phyloP scores from a whole-genome alignment of 2,329 filamentous ascomycete genomes.

The Tolypocladium endophyticum region DNA sequence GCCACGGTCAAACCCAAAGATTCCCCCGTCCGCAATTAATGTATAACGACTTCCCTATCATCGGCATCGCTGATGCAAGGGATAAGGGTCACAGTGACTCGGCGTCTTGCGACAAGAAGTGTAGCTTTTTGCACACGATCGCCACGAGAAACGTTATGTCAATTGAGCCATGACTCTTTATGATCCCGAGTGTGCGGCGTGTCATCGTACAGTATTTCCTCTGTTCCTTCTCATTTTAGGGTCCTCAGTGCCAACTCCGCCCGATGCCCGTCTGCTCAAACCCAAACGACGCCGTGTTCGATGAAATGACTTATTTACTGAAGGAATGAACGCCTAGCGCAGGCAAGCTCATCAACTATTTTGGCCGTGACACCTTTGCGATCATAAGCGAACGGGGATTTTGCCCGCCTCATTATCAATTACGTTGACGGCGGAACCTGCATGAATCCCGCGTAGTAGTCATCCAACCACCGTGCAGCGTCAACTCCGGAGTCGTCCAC shows the following conservation, averaged over 20 bases:
- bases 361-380: neutral
- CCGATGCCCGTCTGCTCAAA: neutral
- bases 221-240: neutral
- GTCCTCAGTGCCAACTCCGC: neutral
- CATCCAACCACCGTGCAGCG: constrained; percentile 43
- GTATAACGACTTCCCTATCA: too few species aligned
- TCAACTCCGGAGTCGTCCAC: constrained; percentile 38
- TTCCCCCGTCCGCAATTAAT: too few species aligned
- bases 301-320: neutral
- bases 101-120: neutral
- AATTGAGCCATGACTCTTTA: neutral
- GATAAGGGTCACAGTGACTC: neutral
- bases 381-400: neutral
- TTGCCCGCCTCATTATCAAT: neutral
- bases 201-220: neutral
- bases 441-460: constrained; percentile 44
- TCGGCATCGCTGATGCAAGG: neutral
- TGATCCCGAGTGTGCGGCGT: neutral
- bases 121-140: neutral
- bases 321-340: neutral
- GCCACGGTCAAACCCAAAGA: too few species aligned
- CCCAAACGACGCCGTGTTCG: neutral
- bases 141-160: neutral
- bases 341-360: neutral
- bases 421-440: constrained; percentile 27